Percentiles rank a stretch among this genome's conserved stretches.
Conservation (phyloP, 192 early-diverging fungal genomes). For the Gaertneriomyces semiglobifer region DNA sequence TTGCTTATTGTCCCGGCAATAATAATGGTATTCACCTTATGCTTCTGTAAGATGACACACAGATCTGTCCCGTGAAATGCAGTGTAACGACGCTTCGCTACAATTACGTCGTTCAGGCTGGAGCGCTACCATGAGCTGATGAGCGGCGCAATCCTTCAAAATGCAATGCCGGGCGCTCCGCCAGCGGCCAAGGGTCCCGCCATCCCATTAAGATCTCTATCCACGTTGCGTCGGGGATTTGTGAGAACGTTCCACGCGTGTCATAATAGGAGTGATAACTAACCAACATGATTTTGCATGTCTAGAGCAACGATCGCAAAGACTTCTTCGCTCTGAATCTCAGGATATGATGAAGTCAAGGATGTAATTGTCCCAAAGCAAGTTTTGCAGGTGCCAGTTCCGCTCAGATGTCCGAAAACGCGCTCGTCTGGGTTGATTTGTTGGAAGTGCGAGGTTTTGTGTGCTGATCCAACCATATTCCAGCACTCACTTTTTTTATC, state of each 20-base stretch:
- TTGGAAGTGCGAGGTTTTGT: no score
- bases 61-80: constrained; percentile 4
- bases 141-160: not conserved
- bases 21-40: not conserved
- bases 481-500: no score
- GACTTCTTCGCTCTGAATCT: not conserved
- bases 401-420: no score
- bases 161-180: not conserved
- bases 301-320: not conserved
- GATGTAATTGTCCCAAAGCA: no score
- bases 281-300: not conserved
- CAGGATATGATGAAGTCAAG: no score
- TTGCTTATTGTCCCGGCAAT: constrained; percentile 5
- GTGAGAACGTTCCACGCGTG: not conserved
- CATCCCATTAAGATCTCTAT: not conserved
- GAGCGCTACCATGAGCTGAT: not conserved
- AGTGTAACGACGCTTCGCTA: not conserved
- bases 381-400: no score
- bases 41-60: not conserved
- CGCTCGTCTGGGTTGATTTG: no score
- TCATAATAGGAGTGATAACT: not conserved
- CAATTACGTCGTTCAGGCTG: not conserved
- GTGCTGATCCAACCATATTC: no score
- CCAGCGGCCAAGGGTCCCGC: not conserved
- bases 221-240: not conserved